Evolutionary conservation across 129 eudicot genomes (phyloP).

Genomic region (Saussurea involucrata): DNA sequence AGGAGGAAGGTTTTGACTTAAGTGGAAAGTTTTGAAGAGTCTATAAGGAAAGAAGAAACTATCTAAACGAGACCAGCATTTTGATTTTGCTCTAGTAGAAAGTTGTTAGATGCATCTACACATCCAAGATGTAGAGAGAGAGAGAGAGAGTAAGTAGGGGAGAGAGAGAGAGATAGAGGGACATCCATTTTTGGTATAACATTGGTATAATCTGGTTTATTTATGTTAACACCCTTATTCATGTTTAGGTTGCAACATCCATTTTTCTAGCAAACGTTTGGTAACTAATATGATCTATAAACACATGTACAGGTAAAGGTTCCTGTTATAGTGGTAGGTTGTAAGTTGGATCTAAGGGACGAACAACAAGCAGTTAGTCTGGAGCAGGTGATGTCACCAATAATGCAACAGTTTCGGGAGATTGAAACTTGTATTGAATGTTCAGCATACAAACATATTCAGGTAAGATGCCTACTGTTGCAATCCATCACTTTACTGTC

Average conservation of each 20-base stretch:
- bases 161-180: not conserved
- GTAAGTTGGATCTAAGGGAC: conserved; percentile 88
- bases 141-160: not conserved
- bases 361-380: conserved; percentile 66
- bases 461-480: conserved; percentile 30
- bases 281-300: conserved; percentile 12
- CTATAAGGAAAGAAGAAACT: not conserved
- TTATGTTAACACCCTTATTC: not conserved
- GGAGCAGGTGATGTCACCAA: conserved; percentile 91
- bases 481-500: not conserved
- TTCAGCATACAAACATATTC: conserved; percentile 65
- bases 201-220: not conserved
- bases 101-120: not conserved
- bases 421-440: conserved; percentile 84
- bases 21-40: not conserved
- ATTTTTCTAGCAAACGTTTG: not conserved
- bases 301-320: conserved; percentile 65
- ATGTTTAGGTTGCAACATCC: not conserved
- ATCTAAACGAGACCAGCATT: not conserved
- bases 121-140: not conserved
- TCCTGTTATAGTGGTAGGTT: conserved; percentile 95
- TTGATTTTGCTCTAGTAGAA: no score
- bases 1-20: not conserved
- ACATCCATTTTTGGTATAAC: not conserved
- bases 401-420: conserved; percentile 87